Base-by-base conservation (phyloP, 768 basidiomycete species). In the Filobasidium floriforme region DNA sequence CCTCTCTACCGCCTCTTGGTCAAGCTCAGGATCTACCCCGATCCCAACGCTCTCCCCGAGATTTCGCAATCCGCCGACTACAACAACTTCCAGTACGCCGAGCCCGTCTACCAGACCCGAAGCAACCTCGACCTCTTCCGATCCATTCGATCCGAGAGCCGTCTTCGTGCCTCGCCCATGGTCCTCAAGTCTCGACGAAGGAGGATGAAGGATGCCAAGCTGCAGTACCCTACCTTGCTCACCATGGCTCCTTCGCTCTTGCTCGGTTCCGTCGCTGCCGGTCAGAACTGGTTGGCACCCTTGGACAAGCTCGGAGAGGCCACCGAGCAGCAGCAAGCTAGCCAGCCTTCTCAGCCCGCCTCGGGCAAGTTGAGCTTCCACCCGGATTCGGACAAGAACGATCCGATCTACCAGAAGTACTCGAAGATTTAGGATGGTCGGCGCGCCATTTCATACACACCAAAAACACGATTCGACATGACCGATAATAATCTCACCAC, bases 121-220 rank as follows among this genome's bases (percentile, higher is more conserved):
- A 91, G 97, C 78, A 92, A 96, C 75, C 84, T 99, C 61, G 80
- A 81, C 44, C 88, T 87, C 0, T 97, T 94, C 78, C 80, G 87
- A 1, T 86, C 87, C 63, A 81, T 94, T 59, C 89, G 92, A 52
- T 65, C 64, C n/a, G 64, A 59, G 44, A 73, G 73, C 24, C 72
- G 71, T 62, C 70, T 77, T 59, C 74, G 77, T 62, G 87, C 88
- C 5, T 91, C 90, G 1, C 88, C 88, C 3, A 89, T 92, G 72
- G 89, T 93, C 46, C 82, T 85, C 74, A 90, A 89, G 81, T 89
- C 88, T 68, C 85, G 90, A 49, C 82, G 82, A 6, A 83, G 84
- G 26, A 55, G 80, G 57, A 77, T 85, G 46, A 80, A 85, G 29
- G 70, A 78, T 28, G 77, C 69, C 28, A 68, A 75, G 67, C 70